Conservation (phyloP, 352 stramenopile species). For the Thalassiosira exigua region DNA sequence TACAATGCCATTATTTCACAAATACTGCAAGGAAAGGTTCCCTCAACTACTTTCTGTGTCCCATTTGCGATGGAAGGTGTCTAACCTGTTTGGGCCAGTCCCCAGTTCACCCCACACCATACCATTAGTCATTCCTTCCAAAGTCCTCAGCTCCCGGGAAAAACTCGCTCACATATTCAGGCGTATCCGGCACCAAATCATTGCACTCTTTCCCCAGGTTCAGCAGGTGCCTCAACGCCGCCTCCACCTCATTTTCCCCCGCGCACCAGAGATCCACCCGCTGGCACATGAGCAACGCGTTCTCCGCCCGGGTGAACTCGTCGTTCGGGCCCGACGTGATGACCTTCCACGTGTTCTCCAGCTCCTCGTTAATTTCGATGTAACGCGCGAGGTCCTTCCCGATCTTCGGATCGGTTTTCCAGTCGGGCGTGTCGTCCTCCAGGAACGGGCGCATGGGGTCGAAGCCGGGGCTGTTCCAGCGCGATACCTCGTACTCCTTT, state of each 20-base stretch:
- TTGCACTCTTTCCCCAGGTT: slow-evolving; percentile 79
- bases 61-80: too few species aligned
- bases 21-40: too few species aligned
- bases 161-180: slow-evolving; percentile 81
- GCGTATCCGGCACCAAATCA: slow-evolving; percentile 70
- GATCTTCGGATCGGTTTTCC: slow-evolving; percentile 68
- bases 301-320: slow-evolving; percentile 72
- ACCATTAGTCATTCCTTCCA: too few species aligned
- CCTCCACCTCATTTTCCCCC: slow-evolving; percentile 79
- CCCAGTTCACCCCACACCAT: too few species aligned
- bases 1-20: too few species aligned
- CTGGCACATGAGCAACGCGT: slow-evolving; percentile 83
- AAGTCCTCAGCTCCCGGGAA: slow-evolving; percentile 80
- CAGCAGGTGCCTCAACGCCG: slow-evolving; percentile 79
- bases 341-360: slow-evolving; percentile 65
- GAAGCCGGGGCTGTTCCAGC: slow-evolving; percentile 73
- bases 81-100: too few species aligned
- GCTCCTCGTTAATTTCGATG: slow-evolving; percentile 65
- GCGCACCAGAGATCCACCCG: slow-evolving; percentile 84
- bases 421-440: slow-evolving; percentile 64
- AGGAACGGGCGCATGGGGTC: slow-evolving; percentile 72
- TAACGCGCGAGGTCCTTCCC: slow-evolving; percentile 61
- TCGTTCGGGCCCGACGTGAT: slow-evolving; percentile 72
- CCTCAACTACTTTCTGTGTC: too few species aligned
- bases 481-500: slow-evolving; percentile 65